phyloP scores from a whole-genome alignment of 1,284 basidiomycete species.

The Retiboletus fuscus region DNA sequence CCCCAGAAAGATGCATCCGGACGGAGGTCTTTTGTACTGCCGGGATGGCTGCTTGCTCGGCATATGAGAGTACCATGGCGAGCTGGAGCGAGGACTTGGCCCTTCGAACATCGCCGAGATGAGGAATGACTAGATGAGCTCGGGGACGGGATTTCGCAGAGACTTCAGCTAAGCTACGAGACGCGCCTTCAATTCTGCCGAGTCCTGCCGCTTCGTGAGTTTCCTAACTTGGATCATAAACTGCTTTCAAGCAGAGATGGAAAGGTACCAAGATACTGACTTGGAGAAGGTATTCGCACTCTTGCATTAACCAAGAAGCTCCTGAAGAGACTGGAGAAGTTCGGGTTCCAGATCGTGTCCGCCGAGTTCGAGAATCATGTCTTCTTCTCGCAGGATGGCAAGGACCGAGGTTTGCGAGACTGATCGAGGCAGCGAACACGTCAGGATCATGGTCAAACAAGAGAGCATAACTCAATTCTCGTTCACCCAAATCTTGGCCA shows the following conservation, averaged over 20 bases:
- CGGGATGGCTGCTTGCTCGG: slow-evolving; percentile 77
- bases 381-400: slow-evolving; percentile 79
- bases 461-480: slow-evolving; percentile 84
- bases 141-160: slow-evolving; percentile 80
- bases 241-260: slow-evolving; percentile 11
- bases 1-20: slow-evolving; percentile 81
- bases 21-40: slow-evolving; percentile 79
- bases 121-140: slow-evolving; percentile 85
- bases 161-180: slow-evolving; percentile 79
- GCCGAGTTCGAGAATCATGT: slow-evolving; percentile 78
- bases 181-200: slow-evolving; percentile 76
- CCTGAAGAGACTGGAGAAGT: slow-evolving; percentile 85
- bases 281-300: slow-evolving; percentile 83
- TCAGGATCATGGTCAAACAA: slow-evolving; percentile 92
- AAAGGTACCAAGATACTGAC: slow-evolving; percentile 57
- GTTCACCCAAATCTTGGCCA: slow-evolving; percentile 88
- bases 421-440: slow-evolving; percentile 90
- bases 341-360: slow-evolving; percentile 78
- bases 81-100: slow-evolving; percentile 84
- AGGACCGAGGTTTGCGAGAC: slow-evolving; percentile 88
- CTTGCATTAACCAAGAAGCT: slow-evolving; percentile 83
- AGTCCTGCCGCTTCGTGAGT: slow-evolving; percentile 80
- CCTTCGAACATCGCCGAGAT: slow-evolving; percentile 79
- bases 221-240: slow-evolving; percentile 65
- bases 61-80: slow-evolving; percentile 74